Evolutionary conservation across 768 basidiomycete species (phyloP).

Genomic region (Sporobolomyces pararoseus): DNA sequence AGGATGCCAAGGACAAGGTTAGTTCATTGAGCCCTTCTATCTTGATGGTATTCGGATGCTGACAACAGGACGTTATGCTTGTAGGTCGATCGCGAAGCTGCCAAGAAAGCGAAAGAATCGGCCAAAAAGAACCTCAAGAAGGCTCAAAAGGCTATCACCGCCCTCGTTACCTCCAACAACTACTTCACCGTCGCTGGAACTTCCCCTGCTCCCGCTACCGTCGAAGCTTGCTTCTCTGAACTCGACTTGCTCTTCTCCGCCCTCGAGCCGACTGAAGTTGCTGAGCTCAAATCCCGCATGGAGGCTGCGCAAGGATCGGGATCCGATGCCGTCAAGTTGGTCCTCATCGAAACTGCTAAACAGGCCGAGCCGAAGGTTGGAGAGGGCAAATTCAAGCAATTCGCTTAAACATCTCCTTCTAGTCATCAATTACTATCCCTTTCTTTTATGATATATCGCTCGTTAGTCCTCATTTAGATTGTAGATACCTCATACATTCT

Average conservation of each 20-base stretch:
- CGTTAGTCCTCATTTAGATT: too few relatives aligned
- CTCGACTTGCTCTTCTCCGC: slow-evolving; percentile 50
- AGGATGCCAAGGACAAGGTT: slow-evolving; percentile 73
- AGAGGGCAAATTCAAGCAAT: slow-evolving; percentile 50
- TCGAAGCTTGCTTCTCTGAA: slow-evolving; percentile 52
- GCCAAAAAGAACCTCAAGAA: slow-evolving; percentile 47
- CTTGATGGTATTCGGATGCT: not conserved
- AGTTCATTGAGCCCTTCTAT: slow-evolving; percentile 19
- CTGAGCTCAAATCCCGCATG: slow-evolving; percentile 50
- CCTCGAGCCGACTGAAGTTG: slow-evolving; percentile 52
- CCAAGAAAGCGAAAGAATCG: slow-evolving; percentile 77
- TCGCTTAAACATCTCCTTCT: slow-evolving; percentile 48
- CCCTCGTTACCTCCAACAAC: slow-evolving; percentile 51
- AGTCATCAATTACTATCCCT: too few relatives aligned
- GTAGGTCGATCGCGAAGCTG: slow-evolving; percentile 81
- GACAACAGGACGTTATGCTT: slow-evolving; percentile 47
- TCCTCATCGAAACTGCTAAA: slow-evolving; percentile 43
- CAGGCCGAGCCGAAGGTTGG: slow-evolving; percentile 45
- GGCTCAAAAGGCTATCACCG: slow-evolving; percentile 49
- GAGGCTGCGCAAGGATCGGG: slow-evolving; percentile 47
- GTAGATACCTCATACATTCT: too few relatives aligned
- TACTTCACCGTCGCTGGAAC: slow-evolving; percentile 52
- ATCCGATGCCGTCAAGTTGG: slow-evolving; percentile 47
- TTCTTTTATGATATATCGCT: too few relatives aligned
- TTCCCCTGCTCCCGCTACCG: slow-evolving; percentile 48